Base-by-base conservation (phyloP, 2,329 filamentous ascomycete genomes). In the Neonectria hederae region DNA sequence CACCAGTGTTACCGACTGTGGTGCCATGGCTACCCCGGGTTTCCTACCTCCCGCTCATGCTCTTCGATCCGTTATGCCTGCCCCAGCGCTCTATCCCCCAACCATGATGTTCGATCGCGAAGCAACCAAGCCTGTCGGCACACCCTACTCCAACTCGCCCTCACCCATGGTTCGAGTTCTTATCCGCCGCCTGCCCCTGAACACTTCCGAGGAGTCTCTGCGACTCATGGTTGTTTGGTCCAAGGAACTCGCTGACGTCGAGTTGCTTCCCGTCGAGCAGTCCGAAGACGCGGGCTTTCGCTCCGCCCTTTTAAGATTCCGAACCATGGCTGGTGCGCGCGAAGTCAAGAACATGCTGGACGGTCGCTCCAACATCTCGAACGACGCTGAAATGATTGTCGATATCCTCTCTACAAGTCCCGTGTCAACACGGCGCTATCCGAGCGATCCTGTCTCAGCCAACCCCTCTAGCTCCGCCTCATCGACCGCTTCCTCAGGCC, bases 161-260 rank as follows among this genome's bases (percentile, higher is more conserved):
- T 78, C 58, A 54, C 79, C 52, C 74, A 77, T 55, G 76, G 80
- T 70, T 73, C 82, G 67, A 22, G 79, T 88, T 38, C 74, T 87
- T 51, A 86, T 89, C 64, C 84, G 84, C 56, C 81, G 83, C 66
- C 79, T 90, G 13, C 86, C 87, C 2, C 66, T 80, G 54, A 84
- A 85, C 69, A 86, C 83, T 3, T 83, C 83, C 1, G 83, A 87
- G 54, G 83, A 88, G 54, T 81, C 82, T 24, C 71, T 90, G 55
- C 80, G 83, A 51, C 76, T 86, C 30, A 89, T 89, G 86, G 80
- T 87, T 35, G 79, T 87, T 45, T 89, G 86, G 77, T 87, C 85
- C 55, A 82, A 88, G 69, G 86, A 89, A 40, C 77, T 88, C 13
- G 74, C 82, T 40, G 79, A 82, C 48, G 80, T 86, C 19, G 82